Base-by-base conservation (phyloP, 768 basidiomycete species). In the Pulveroboletus sp. region DNA sequence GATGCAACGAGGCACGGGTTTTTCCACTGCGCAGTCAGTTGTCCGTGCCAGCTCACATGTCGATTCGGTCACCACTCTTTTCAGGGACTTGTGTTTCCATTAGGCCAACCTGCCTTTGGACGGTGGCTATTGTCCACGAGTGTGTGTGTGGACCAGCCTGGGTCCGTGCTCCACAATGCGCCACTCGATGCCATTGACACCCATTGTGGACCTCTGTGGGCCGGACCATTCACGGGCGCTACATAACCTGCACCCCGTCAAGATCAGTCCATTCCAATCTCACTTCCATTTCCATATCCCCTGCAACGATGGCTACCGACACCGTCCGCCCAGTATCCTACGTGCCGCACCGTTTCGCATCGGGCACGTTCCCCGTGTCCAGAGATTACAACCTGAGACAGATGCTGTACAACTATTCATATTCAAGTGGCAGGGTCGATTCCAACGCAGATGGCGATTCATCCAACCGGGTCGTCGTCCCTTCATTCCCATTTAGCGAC, bases 381-480 rank as follows among this genome's bases (percentile, higher is more conserved):
- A 50, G 35, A 42, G 40, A 60, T 32, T 63, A 65, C 39, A 51
- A 43, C 13, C 41, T 65, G 48, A 60, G 52, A 49, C 63, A 64
- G 44, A 64, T 64, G 63, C 49, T 64, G 33, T 60, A 55, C 48
- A 64, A 63, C 40, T 56, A 60, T 37, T 27, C 53, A 6, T 21
- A 40, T 16, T 20, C 48, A 10, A 27, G 25, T 11, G 41, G 13
- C 46, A 37, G 23, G 44, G 40, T 42, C 45, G 34, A 41, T 24
- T 29, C n/a, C n/a, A n/a, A n/a, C n/a, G n/a, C 33, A n/a, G 31
- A 32, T 4, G 19, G 29, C 14, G 29, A 51, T 43, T 19, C 44
- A 39, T 57, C 64, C 21, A 51, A 55, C 51, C 53, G 53, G 6
- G 62, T 78, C 49, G 62, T 78, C 49, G 56, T 77, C 29, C 66